Evolutionary conservation across 306 rosid genomes (phyloP).

Genomic region (Medicago arabica): DNA sequence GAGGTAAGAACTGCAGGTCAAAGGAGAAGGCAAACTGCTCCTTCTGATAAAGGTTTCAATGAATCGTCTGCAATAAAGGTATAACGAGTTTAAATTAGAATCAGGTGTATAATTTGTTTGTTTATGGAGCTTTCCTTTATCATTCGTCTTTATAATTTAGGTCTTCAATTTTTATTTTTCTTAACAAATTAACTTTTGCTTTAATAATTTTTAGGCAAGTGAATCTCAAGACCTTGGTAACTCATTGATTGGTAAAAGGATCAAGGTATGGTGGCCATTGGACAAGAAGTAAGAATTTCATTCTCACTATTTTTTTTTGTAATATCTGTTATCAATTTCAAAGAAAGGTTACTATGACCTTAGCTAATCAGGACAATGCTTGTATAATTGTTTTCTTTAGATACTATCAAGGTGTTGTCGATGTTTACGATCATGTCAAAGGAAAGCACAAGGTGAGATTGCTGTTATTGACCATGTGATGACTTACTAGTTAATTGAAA

Average conservation of each 20-base stretch:
- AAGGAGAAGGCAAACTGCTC: constrained; percentile 34
- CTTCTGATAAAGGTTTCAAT: constrained; percentile 43
- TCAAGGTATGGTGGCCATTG: no score
- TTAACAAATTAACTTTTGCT: no score
- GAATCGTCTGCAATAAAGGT: constrained; percentile 55
- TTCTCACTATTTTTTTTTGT: not conserved
- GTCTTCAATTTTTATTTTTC: no score
- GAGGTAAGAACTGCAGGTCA: constrained; percentile 37
- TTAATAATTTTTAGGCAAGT: no score
- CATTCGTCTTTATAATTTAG: no score
- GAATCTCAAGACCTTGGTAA: no score
- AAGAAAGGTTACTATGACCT: not conserved
- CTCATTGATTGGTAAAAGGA: no score
- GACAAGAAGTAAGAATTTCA: constrained; percentile 60
- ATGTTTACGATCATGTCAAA: constrained; percentile 55
- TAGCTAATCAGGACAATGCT: constrained; percentile 6
- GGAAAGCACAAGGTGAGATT: constrained; percentile 64
- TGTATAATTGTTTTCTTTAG: constrained; percentile 47
- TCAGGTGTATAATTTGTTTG: no score
- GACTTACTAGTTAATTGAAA: no score
- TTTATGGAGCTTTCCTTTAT: no score
- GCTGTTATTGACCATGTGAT: no score
- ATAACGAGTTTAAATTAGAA: not conserved
- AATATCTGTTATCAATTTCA: no score
- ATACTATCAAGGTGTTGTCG: constrained; percentile 76